These are phyloP conservation scores for Arachnopeziza araneosa DNA, from an alignment of 2,329 filamentous ascomycete species.

Conservation along the genomic window DNA sequence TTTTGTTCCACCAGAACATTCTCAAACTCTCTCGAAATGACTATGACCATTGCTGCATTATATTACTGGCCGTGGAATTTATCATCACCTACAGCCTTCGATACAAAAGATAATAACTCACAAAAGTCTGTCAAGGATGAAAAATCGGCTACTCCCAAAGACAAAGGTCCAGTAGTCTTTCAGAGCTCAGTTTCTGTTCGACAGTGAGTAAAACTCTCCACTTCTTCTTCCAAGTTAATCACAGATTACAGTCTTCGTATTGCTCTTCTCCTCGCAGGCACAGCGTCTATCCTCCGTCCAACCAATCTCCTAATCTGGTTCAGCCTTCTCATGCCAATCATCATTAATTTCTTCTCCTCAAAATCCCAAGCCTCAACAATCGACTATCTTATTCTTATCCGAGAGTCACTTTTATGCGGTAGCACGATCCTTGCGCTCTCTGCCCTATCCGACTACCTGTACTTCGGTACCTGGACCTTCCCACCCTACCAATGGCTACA, in stretches of 20 bases:
- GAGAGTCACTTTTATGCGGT: slow-evolving; percentile 63
- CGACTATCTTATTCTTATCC: slow-evolving; percentile 47
- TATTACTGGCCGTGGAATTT: slow-evolving; percentile 84
- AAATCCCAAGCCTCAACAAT: slow-evolving; percentile 24
- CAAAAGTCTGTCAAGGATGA: slow-evolving; percentile 4
- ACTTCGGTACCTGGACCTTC: slow-evolving; percentile 83
- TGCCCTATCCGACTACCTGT: slow-evolving; percentile 63
- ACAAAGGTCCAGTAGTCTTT: slow-evolving; percentile 12
- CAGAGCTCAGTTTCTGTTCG: slow-evolving; percentile 29
- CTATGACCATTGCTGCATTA: slow-evolving; percentile 73
- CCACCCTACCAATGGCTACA: slow-evolving; percentile 82
- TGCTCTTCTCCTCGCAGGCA: slow-evolving; percentile 69
- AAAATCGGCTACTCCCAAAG: not conserved
- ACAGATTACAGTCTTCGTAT: slow-evolving; percentile 43
- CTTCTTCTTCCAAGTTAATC: not conserved
- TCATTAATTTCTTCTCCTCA: slow-evolving; percentile 38
- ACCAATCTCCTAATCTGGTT: slow-evolving; percentile 88
- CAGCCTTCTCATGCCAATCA: slow-evolving; percentile 52
- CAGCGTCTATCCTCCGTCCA: slow-evolving; percentile 80
- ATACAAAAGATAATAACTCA: not conserved
- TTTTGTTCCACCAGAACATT: slow-evolving; percentile 90
- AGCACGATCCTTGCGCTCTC: slow-evolving; percentile 58
- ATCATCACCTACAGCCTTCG: slow-evolving; percentile 33
- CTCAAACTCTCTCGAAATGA: slow-evolving; percentile 91
- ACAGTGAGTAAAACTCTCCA: slow-evolving; percentile 20